Evolutionary conservation across 2,329 filamentous ascomycete genomes (phyloP), one percentile per base, ranked within the genome.

Genomic region (Colletotrichum sp.): DNA sequence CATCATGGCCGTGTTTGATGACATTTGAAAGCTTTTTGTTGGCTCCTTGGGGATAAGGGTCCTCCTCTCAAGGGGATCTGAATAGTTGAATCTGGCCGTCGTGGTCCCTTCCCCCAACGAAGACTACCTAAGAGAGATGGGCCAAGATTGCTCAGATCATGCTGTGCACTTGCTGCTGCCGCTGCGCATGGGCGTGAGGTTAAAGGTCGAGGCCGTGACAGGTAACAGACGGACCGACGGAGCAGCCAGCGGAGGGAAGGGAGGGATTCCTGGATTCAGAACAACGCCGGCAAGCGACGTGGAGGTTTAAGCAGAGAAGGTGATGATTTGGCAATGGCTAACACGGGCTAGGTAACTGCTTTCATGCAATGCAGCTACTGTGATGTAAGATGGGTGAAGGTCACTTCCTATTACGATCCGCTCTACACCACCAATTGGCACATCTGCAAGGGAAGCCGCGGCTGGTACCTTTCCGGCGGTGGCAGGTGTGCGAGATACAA

Each of bases 331-430:
- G 43, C 43, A 67, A 64, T 43, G 61, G 34, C 59, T 59, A 16
- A 61, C 26, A n/a, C 18, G 39, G 43, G 28, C 36, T 60, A 28
- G 52, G 55, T 52, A 43, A 72, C 28, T 32, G 21, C 48, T 30
- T 24, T 71, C 57, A 66, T 66, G 48, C 60, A 66, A 28, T 13
- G 61, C 36, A 26, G 36, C 52, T n/a, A 10, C 14, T 52, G 52
- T 68, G 39, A 63, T 61, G 73, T 43, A 68, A 72, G 55, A 24
- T 30, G 52, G 24, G 12, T 24, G 63, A 64, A 72, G 55, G 55
- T 75, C 63, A 63, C 69, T 75, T 64, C 69, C 69, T 73, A 30
- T 68, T 68, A 55, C 43, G 39, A 72, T 21, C 63, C 14, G n/a
- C 24, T 68, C 43, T 66, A 32, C 73, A 73, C 59, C 43, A 67